These are phyloP conservation scores for Pachyrhizus erosus DNA, from an alignment of 306 rosid species.

Conservation along the genomic window DNA sequence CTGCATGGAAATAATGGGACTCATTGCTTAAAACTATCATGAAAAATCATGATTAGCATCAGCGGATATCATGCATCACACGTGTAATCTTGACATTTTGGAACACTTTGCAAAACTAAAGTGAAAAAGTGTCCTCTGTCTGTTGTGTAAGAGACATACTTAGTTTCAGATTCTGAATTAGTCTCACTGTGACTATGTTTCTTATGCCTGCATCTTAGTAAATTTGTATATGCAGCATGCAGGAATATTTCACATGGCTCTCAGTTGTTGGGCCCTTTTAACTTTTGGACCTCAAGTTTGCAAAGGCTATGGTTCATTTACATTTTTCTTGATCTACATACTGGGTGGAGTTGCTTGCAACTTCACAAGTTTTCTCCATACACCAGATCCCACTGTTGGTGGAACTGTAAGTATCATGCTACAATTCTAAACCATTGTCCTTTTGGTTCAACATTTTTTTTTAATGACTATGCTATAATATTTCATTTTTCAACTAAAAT, in stretches of 20 bases:
- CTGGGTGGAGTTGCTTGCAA: conserved; percentile 94
- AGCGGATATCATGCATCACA: conserved; percentile 3
- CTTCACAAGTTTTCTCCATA: conserved; percentile 82
- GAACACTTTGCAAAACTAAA: background rate
- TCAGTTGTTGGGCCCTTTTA: conserved; percentile 73
- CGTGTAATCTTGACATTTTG: conserved; percentile 1
- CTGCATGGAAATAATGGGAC: background rate
- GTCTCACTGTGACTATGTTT: conserved; percentile 1
- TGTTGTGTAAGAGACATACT: background rate
- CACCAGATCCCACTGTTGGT: conserved; percentile 84
- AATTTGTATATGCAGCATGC: conserved; percentile 69
- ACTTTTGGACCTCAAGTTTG: conserved; percentile 89
- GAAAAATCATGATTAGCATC: background rate
- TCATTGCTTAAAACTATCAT: background rate
- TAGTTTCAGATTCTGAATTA: background rate
- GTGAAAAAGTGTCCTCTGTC: background rate
- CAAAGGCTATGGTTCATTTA: conserved; percentile 78
- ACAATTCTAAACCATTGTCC: background rate
- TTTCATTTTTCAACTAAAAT: background rate
- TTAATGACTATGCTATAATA: background rate
- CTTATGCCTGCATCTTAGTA: conserved; percentile 5
- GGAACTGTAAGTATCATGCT: conserved; percentile 69
- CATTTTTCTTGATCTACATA: conserved; percentile 80
- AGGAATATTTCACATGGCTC: conserved; percentile 68
- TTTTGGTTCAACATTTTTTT: background rate